These are phyloP conservation scores for Balansia obtecta DNA, from an alignment of 2,329 filamentous ascomycete genomes.

Conservation along the genomic window DNA sequence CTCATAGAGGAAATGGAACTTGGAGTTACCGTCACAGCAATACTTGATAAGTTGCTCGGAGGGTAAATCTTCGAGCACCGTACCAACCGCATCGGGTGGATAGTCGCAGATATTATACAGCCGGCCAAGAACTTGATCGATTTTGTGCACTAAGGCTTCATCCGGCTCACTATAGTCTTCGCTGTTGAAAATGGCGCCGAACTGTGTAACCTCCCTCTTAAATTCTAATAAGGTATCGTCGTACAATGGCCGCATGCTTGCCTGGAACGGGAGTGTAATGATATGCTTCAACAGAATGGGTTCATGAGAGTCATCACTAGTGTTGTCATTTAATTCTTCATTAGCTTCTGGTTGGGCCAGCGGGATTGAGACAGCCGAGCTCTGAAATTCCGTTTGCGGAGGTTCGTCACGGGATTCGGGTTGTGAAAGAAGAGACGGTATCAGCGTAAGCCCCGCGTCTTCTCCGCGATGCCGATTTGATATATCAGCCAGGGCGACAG, in stretches of 20 bases:
- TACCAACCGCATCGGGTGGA: conserved; percentile 37
- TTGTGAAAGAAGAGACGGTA: conserved; percentile 12
- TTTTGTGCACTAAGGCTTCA: conserved; percentile 25
- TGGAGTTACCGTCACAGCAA: conserved; percentile 43
- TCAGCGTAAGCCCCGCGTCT: conserved; percentile 10
- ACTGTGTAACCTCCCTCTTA: conserved; percentile 31
- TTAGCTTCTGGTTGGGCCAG: conserved; percentile 16
- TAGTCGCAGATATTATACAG: conserved; percentile 45
- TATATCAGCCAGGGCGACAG: conserved; percentile 27
- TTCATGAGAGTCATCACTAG: conserved; percentile 8
- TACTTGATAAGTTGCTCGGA: conserved; percentile 36
- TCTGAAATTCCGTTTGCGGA: conserved; percentile 8
- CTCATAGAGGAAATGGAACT: conserved; percentile 47
- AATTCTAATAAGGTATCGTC: conserved; percentile 33
- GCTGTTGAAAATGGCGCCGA: conserved; percentile 28
- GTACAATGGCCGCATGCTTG: conserved; percentile 39
- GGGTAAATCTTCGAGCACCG: conserved; percentile 25
- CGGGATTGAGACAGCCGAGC: conserved; percentile 14
- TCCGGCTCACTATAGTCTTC: conserved; percentile 28
- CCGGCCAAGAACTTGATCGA: conserved; percentile 38
- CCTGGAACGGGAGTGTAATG: conserved; percentile 44
- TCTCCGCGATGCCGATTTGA: conserved; percentile 17
- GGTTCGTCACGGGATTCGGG: conserved; percentile 8
- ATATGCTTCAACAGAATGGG: conserved; percentile 26
- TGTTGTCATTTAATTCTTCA: conserved; percentile 12